Base-by-base conservation (phyloP, 2,329 filamentous ascomycete species). In the Pyricularia sp. region DNA sequence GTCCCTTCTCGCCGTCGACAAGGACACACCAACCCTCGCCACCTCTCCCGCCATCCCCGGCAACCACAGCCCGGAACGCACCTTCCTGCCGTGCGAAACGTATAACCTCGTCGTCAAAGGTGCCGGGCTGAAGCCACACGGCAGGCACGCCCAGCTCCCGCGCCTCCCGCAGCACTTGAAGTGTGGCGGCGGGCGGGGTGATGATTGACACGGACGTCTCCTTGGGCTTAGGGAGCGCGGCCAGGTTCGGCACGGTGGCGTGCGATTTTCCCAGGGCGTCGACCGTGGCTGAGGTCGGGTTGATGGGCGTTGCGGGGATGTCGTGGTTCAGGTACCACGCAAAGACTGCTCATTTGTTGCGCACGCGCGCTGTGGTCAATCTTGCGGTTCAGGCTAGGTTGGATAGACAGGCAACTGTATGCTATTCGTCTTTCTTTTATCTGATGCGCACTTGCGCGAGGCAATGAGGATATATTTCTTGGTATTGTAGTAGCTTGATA, bases 101-200 rank as follows among this genome's bases (percentile, higher is more conserved):
- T 71, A 97, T 76, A 26, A 93, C 90, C 69, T 88, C 87, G 67
- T 91, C 87, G 76, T 97, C 89, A 76, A 91, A 98, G 20, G 88
- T 94, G 0, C 94, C 95, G 0, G 95, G 95, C 80, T 98, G 95
- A 72, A 98, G 81, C 91, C 92, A 97, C 5, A 97, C 89, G 30
- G 92, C 86, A 23, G 87, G 85, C 64, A 97, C 81, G 3, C 93
- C 90, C 12, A 91, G 83, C 69, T 86, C 82, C 78, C 89, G 91
- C 0, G 94, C 95, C 78, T 97, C 91, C 71, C 88, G 83, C 59
- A 98, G 82, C 9, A 96, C 82, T 74, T 88, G 81, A 70, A 90
- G 84, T 0, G 95, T 97, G 33, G 92, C 88, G 2, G 84, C 79
- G 0, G 95, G 94, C 3, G 92, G 92, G 14, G 95, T 98, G 76